Evolutionary conservation across 2,329 filamentous ascomycete species (phyloP).

Genomic region (Aspergillus luchuensis): DNA sequence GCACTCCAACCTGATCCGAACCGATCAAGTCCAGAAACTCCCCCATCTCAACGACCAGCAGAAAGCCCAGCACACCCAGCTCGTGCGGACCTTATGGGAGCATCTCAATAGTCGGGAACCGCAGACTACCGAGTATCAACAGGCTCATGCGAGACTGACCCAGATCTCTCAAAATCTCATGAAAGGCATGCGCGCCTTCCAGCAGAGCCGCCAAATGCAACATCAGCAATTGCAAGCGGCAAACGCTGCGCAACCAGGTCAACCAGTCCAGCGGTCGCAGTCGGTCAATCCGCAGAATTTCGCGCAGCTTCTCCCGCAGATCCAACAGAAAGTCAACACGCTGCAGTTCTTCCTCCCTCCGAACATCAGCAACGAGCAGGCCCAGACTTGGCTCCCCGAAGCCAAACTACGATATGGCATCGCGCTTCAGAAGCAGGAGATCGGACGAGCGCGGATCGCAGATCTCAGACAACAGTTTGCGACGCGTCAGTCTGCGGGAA

Average conservation of each 20-base stretch:
- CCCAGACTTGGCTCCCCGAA: constrained; percentile 50
- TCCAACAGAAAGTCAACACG: constrained; percentile 49
- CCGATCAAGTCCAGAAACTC: constrained; percentile 56
- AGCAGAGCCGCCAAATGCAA: constrained; percentile 41
- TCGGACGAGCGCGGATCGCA: constrained; percentile 46
- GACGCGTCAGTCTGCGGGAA: constrained; percentile 42
- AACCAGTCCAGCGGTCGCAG: constrained; percentile 34
- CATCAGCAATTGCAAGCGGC: constrained; percentile 34
- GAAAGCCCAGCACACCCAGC: constrained; percentile 58
- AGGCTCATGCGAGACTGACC: constrained; percentile 54
- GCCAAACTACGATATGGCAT: constrained; percentile 51
- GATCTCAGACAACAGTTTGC: constrained; percentile 45
- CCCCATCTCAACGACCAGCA: constrained; percentile 56
- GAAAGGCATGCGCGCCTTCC: constrained; percentile 53
- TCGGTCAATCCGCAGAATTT: constrained; percentile 44
- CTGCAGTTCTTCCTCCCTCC: constrained; percentile 50
- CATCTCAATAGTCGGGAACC: constrained; percentile 52
- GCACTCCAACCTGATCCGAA: constrained; percentile 52
- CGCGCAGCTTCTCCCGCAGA: constrained; percentile 47
- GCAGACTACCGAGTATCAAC: constrained; percentile 53
- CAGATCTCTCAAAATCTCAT: constrained; percentile 56
- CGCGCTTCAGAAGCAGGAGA: constrained; percentile 52
- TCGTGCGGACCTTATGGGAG: constrained; percentile 58
- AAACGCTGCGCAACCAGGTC: constrained; percentile 21
- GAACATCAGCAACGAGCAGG: constrained; percentile 46